Conservation (phyloP, 1,139 yeast species). For the Starmera stellimalicola region DNA sequence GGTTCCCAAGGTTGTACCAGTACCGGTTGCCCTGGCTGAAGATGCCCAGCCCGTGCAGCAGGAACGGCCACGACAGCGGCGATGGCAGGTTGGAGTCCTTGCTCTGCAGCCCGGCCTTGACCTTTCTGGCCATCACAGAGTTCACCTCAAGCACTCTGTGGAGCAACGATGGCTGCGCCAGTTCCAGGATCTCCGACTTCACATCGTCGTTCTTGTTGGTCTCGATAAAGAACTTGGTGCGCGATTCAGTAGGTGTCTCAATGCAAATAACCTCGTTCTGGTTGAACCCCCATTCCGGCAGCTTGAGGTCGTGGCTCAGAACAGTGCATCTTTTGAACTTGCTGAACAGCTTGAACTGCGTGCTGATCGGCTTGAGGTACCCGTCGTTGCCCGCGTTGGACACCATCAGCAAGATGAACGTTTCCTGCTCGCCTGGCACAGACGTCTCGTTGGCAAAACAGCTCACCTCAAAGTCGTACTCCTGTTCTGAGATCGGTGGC, state of each 20-base stretch:
- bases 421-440: conserved; percentile 40
- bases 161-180: conserved; percentile 9
- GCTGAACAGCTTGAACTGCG: conserved; percentile 45
- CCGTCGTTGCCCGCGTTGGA: conserved; percentile 5
- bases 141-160: conserved; percentile 13
- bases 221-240: conserved; percentile 61
- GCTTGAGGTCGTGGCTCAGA: conserved; percentile 47
- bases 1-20: conserved; percentile 50
- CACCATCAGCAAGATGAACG: conserved; percentile 28
- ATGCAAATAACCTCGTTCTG: conserved; percentile 77
- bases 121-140: conserved; percentile 7
- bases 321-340: conserved; percentile 51
- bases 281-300: conserved; percentile 62
- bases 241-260: conserved; percentile 47
- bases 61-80: conserved; percentile 43
- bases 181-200: conserved; percentile 25
- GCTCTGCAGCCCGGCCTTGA: conserved; percentile 6
- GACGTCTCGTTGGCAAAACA: conserved; percentile 45
- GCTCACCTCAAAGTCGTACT: conserved; percentile 66
- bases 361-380: conserved; percentile 12
- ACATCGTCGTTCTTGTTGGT: conserved; percentile 45
- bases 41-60: conserved; percentile 43
- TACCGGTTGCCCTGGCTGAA: conserved; percentile 36
- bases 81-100: conserved; percentile 5
- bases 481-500: conserved; percentile 77